Evolutionary conservation across 2,329 filamentous ascomycete genomes (phyloP).

Genomic region (Botryotinia calthae): DNA sequence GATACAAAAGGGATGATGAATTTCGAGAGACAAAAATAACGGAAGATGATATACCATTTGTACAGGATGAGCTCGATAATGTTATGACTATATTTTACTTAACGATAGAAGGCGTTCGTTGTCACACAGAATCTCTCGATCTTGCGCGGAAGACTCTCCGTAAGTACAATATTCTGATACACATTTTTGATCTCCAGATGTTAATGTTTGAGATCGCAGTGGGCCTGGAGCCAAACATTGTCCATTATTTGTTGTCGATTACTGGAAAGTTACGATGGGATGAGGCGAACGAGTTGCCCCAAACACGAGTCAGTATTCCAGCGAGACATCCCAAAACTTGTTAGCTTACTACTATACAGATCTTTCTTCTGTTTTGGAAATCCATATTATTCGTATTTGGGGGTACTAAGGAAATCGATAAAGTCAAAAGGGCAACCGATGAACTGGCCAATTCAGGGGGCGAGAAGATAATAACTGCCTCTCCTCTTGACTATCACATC

Average conservation of each 20-base stretch:
- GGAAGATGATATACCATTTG: conserved; percentile 39
- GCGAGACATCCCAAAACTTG: neutral
- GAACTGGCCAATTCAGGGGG: conserved; percentile 50
- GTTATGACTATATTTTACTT: conserved; percentile 63
- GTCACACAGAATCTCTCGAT: conserved; percentile 49
- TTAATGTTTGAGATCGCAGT: conserved; percentile 40
- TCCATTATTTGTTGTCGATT: conserved; percentile 69
- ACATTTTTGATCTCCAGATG: neutral
- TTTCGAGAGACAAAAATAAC: conserved; percentile 37
- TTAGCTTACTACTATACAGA: conserved; percentile 44
- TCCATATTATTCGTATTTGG: conserved; percentile 83
- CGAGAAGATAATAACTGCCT: conserved; percentile 78
- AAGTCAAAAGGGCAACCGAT: conserved; percentile 69
- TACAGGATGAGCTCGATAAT: conserved; percentile 59
- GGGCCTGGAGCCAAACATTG: conserved; percentile 62
- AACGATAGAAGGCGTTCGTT: conserved; percentile 55
- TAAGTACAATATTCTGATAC: conserved; percentile 40
- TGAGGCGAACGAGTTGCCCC: conserved; percentile 59
- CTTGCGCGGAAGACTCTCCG: conserved; percentile 44
- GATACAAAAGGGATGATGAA: conserved; percentile 35
- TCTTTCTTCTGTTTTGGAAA: conserved; percentile 89
- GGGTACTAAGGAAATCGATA: conserved; percentile 68
- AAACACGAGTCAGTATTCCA: conserved; percentile 57
- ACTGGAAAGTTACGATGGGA: conserved; percentile 72
- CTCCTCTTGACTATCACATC: conserved; percentile 90